Conservation (phyloP, 169 alveolate genomes). For the Perkinsus marinus region DNA sequence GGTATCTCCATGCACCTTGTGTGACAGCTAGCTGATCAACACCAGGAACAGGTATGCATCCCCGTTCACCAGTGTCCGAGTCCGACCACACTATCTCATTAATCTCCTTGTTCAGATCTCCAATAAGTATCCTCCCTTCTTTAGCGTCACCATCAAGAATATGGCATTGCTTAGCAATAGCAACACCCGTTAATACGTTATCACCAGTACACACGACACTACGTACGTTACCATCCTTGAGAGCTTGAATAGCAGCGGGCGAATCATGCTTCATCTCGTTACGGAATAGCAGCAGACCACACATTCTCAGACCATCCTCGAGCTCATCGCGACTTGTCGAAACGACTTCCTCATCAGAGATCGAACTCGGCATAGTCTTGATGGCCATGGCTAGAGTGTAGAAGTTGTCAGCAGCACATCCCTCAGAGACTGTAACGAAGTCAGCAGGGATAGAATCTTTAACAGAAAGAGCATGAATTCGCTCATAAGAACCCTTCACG, state of each 20-base stretch:
- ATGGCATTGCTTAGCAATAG: not conserved
- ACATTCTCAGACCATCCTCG: not conserved
- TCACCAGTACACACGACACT: conserved; percentile 1
- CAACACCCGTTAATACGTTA: conserved; percentile 1
- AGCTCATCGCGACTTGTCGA: not conserved
- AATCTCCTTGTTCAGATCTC: not conserved
- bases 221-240: not conserved
- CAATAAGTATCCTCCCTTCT: not conserved
- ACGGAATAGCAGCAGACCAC: not conserved
- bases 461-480: not conserved
- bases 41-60: not conserved
- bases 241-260: not conserved
- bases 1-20: not conserved
- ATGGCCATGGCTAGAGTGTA: not conserved
- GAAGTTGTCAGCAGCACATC: not conserved
- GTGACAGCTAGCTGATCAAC: not conserved
- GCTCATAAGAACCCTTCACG: conserved; percentile 15
- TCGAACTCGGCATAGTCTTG: not conserved
- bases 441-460: not conserved
- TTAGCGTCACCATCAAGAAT: not conserved
- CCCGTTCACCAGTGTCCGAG: not conserved
- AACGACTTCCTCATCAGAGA: not conserved
- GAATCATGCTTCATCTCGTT: conserved; percentile 5
- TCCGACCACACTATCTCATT: not conserved
- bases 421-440: not conserved